Percentiles rank a stretch among this genome's conserved stretches.
These are phyloP conservation scores for Coffea eugenioides DNA, from an alignment of 257 asterid genomes.

Conservation along the genomic window DNA sequence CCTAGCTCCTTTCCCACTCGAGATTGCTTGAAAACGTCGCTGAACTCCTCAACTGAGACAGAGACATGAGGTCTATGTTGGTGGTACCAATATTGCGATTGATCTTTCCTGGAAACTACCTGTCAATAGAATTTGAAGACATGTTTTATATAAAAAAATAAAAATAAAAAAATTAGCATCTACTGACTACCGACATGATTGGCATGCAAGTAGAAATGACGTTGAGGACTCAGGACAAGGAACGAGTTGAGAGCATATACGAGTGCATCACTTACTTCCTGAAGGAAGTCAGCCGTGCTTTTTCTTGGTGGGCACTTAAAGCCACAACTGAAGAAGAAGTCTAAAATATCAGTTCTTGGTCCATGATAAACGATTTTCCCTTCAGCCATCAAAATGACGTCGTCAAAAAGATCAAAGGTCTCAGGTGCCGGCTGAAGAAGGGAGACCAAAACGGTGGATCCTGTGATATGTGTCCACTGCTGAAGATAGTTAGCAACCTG, in stretches of 20 bases:
- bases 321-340: conserved; percentile 38
- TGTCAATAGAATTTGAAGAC: conserved; percentile 11
- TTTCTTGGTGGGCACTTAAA: conserved; percentile 47
- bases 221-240: neutral
- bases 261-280: conserved; percentile 33
- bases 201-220: neutral
- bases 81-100: conserved; percentile 47
- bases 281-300: conserved; percentile 27
- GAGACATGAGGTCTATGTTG: conserved; percentile 33
- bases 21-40: conserved; percentile 14
- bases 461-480: conserved; percentile 47
- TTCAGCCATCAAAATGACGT: conserved; percentile 47
- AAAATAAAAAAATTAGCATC: neutral
- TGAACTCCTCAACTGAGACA: conserved; percentile 18
- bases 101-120: conserved; percentile 60
- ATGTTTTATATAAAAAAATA: neutral
- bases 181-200: neutral
- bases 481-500: conserved; percentile 44
- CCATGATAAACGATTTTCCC: conserved; percentile 48
- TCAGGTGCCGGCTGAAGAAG: conserved; percentile 64
- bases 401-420: conserved; percentile 53
- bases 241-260: neutral
- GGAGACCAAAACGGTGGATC: conserved; percentile 43
- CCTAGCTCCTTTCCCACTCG: conserved; percentile 19
- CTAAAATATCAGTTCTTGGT: conserved; percentile 27